Percentiles rank a stretch among this genome's conserved stretches.
Evolutionary conservation across 148 eudicot genomes (phyloP).

Genomic region (Cornus controversa): DNA sequence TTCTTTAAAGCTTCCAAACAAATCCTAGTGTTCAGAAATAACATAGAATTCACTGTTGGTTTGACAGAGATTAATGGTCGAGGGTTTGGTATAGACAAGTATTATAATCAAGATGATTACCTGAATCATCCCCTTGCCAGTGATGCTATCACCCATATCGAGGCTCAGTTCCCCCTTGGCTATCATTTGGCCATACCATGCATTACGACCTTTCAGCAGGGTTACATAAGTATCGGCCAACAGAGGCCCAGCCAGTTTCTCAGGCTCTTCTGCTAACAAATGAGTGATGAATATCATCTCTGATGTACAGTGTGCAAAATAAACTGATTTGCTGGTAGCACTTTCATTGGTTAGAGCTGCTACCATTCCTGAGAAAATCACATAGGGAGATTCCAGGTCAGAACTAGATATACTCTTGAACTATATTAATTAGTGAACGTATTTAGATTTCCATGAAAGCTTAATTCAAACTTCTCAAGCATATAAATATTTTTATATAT

Average conservation of each 20-base stretch:
- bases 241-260: conserved; percentile 95
- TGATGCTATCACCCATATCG: conserved; percentile 96
- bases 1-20: neutral
- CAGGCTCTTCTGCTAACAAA: conserved; percentile 88
- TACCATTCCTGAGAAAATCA: conserved; percentile 70
- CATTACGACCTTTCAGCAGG: conserved; percentile 88
- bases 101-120: conserved; percentile 22
- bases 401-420: neutral
- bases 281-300: conserved; percentile 98
- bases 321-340: conserved; percentile 94
- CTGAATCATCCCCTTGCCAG: conserved; percentile 97
- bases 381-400: neutral
- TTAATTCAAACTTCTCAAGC: neutral
- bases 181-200: conserved; percentile 97
- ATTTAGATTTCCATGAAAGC: neutral
- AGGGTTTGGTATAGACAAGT: neutral
- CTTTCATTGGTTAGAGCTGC: conserved; percentile 95
- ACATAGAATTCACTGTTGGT: neutral
- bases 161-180: conserved; percentile 91
- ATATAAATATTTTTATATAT: neutral
- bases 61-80: neutral
- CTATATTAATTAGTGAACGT: neutral
- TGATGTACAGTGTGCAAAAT: conserved; percentile 97
- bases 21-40: neutral
- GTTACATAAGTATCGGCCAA: conserved; percentile 96